phyloP scores from a whole-genome alignment of 2,329 filamentous ascomycete genomes.

The Colletotrichum sublineola region DNA sequence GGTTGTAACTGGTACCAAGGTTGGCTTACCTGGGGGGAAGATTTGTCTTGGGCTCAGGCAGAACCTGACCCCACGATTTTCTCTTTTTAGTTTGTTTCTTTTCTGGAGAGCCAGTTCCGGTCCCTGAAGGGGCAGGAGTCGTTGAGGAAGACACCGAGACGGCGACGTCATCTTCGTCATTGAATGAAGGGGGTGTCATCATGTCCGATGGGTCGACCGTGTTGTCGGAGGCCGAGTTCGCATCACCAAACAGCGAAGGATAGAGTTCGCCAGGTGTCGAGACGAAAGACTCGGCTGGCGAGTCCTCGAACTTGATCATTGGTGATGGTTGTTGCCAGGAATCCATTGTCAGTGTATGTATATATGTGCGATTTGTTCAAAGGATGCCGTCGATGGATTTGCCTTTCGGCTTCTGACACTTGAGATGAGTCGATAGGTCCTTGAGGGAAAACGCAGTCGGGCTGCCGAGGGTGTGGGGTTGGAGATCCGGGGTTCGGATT shows the following conservation, averaged over 20 bases:
- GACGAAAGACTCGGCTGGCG: constrained; percentile 67
- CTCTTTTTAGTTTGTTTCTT: constrained; percentile 91
- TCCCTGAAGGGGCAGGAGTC: constrained; percentile 7
- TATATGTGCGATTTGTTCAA: not conserved
- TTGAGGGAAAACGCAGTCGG: not conserved
- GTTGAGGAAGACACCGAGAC: constrained; percentile 45
- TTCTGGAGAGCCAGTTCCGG: constrained; percentile 52
- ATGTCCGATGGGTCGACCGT: constrained; percentile 63
- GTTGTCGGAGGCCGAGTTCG: constrained; percentile 47
- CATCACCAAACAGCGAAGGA: constrained; percentile 60
- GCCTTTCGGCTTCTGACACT: constrained; percentile 17
- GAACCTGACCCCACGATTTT: constrained; percentile 98
- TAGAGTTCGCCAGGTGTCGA: constrained; percentile 64
- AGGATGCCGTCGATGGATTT: constrained; percentile 28
- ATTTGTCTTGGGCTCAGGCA: constrained; percentile 96
- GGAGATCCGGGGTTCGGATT: constrained; percentile 33
- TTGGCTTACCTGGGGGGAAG: constrained; percentile 83
- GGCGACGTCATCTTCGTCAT: constrained; percentile 44
- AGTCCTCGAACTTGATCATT: constrained; percentile 65
- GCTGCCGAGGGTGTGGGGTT: constrained; percentile 6
- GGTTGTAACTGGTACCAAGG: constrained; percentile 4
- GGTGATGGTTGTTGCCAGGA: constrained; percentile 57
- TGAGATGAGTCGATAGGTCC: not conserved
- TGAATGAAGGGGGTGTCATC: constrained; percentile 61
- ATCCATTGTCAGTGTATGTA: constrained; percentile 52